These are phyloP conservation scores for Cystofilobasidium ferigula DNA, from an alignment of 768 basidiomycete species.

Conservation along the genomic window DNA sequence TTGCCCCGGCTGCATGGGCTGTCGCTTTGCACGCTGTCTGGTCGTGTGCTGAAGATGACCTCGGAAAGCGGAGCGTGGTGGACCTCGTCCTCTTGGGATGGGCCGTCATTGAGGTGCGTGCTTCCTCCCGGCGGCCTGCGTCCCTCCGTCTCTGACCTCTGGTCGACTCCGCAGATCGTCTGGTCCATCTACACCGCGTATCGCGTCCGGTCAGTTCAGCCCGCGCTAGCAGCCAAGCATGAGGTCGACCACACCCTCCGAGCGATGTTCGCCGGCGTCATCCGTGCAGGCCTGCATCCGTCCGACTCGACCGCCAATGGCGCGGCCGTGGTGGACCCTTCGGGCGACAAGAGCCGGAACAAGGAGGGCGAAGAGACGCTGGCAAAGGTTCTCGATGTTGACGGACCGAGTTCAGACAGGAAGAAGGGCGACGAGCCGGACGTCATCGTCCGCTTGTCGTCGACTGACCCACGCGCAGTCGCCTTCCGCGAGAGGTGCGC, in stretches of 20 bases:
- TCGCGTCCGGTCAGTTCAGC: not conserved
- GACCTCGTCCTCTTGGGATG: not conserved
- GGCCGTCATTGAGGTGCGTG: slow-evolving; percentile 11
- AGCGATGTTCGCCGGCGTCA: not conserved
- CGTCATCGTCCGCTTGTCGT: not conserved
- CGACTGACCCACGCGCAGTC: not conserved
- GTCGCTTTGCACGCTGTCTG: not conserved
- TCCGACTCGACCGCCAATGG: too few relatives aligned
- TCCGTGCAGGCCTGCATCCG: not conserved
- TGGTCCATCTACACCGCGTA: slow-evolving; percentile 1
- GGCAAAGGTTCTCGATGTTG: slow-evolving; percentile 29
- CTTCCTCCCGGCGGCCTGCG: too few relatives aligned
- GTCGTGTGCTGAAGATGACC: not conserved
- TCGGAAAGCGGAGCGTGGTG: not conserved
- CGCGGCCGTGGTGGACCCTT: not conserved
- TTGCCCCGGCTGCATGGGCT: not conserved
- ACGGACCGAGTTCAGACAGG: slow-evolving; percentile 50
- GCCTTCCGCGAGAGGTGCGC: not conserved
- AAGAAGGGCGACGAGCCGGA: slow-evolving; percentile 6
- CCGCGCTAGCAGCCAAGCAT: not conserved
- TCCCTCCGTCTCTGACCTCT: not conserved
- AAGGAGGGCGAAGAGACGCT: too few relatives aligned
- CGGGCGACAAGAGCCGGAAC: not conserved
- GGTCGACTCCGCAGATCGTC: not conserved
- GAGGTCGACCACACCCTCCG: not conserved